These are phyloP conservation scores for Saturnispora besseyi DNA, from an alignment of 805 yeast species.

Conservation along the genomic window DNA sequence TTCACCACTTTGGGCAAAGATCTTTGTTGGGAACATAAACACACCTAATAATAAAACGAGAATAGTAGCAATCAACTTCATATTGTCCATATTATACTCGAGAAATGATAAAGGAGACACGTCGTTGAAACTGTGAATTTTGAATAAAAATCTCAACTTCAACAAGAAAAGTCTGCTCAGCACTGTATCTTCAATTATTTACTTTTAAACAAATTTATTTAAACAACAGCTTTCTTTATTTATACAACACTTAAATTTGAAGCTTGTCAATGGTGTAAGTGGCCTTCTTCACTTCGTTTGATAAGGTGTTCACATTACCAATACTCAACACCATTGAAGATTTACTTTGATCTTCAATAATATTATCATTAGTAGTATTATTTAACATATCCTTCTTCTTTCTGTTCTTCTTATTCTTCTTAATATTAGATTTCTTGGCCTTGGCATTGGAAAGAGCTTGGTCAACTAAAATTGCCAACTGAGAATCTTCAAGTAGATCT, in stretches of 20 bases:
- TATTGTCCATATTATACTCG: constrained; percentile 9
- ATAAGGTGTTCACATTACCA: constrained; percentile 15
- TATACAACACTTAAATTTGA: constrained; percentile 22
- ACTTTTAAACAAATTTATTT: not conserved
- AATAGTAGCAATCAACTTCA: constrained; percentile 19
- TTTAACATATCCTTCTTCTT: constrained; percentile 8
- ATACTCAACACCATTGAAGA: constrained; percentile 20
- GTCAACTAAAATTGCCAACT: constrained; percentile 37
- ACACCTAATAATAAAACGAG: constrained; percentile 16
- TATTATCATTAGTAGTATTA: constrained; percentile 15
- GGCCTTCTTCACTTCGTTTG: constrained; percentile 35
- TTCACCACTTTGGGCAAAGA: constrained; percentile 13
- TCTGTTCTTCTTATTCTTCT: constrained; percentile 15
- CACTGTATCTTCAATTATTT: not conserved
- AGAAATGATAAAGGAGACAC: not conserved
- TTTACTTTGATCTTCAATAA: constrained; percentile 20
- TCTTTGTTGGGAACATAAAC: constrained; percentile 14
- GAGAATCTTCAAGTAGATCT: constrained; percentile 32
- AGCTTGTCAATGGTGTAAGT: constrained; percentile 45
- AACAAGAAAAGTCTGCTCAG: not conserved
- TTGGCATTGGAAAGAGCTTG: constrained; percentile 31
- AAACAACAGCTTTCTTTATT: too few relatives aligned
- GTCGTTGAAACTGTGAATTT: not conserved
- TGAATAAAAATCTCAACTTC: not conserved
- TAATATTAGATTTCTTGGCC: constrained; percentile 3